Evolutionary conservation across 2,329 filamentous ascomycete genomes (phyloP).

Genomic region (Talaromyces sp.): DNA sequence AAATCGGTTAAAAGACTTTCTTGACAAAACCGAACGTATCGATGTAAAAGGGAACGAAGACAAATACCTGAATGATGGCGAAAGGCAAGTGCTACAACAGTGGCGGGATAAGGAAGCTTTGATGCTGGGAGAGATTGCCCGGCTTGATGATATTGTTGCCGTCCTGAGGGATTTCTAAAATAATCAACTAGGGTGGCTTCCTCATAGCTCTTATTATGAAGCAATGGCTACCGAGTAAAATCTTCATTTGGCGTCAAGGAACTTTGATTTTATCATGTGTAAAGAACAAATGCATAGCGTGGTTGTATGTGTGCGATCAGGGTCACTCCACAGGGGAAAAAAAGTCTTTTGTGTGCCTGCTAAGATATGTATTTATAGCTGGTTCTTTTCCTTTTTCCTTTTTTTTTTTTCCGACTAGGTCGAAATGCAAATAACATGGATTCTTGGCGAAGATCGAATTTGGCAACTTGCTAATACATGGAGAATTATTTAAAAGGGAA

Average conservation of each 20-base stretch:
- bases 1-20: slow-evolving; percentile 62
- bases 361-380: neutral
- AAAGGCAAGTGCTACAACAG: slow-evolving; percentile 63
- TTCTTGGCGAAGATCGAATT: neutral
- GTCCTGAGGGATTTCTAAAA: slow-evolving; percentile 69
- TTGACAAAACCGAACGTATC: slow-evolving; percentile 75
- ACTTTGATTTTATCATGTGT: neutral
- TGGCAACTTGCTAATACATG: neutral
- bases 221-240: neutral
- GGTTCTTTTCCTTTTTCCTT: neutral
- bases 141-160: slow-evolving; percentile 79
- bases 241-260: neutral
- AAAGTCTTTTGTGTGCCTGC: neutral
- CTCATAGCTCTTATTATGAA: neutral
- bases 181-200: neutral
- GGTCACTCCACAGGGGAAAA: neutral
- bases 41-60: slow-evolving; percentile 83
- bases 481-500: neutral
- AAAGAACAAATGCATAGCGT: slow-evolving; percentile 9
- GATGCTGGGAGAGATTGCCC: slow-evolving; percentile 70
- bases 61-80: slow-evolving; percentile 67
- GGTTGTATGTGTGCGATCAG: slow-evolving; percentile 3
- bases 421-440: neutral
- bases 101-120: slow-evolving; percentile 61
- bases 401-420: neutral